Evolutionary conservation across 768 basidiomycete genomes (phyloP), one percentile per base, ranked within the genome.

Genomic region (Epithele typhae): DNA sequence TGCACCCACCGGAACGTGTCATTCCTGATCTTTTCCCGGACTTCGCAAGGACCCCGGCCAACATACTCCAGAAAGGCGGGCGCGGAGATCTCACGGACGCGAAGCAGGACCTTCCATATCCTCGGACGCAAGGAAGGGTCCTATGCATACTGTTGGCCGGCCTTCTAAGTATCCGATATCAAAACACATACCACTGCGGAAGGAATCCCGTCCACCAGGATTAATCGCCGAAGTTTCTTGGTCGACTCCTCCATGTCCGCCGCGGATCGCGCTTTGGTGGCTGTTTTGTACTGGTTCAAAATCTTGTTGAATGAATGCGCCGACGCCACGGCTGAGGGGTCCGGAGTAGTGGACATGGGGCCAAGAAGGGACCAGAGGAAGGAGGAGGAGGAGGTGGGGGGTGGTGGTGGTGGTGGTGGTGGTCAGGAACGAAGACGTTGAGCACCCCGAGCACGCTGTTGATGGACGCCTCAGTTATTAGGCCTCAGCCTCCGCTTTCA

Each of bases 31-130:
- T 94, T 94, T 67, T 91, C 86, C 56, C 87, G 73, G 43, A 92
- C 89, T 60, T 87, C 81, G 57, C 90, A 92, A 42, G 92, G 89
- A 3, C 91, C 90, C 45, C 86, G 77, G 41, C 81, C 76, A 27
- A 92, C 87, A 65, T 91, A 91, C 54, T 79, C 70, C 41, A 90
- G 70, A 61, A 86, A 92, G 1, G 73, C 79, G 40, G 86, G 81
- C 3, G 85, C 77, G n/a, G 87, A 77, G 5, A 96, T 59, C 17
- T 86, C 83, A 46, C 84, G 81, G 0, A 96, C 83, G 35, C 84
- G 80, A 21, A 98, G 72, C 34, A 97, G 77, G 44, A 97, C 86
- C 67, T 95, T 96, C 95, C 95, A 98, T 72, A 92, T 85, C 41
- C 87, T 77, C 18, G 91, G 88, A 14, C 92, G 78, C n/a, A 93